These are phyloP conservation scores for Candida sithepensis DNA, from an alignment of 805 yeast species.

Conservation along the genomic window DNA sequence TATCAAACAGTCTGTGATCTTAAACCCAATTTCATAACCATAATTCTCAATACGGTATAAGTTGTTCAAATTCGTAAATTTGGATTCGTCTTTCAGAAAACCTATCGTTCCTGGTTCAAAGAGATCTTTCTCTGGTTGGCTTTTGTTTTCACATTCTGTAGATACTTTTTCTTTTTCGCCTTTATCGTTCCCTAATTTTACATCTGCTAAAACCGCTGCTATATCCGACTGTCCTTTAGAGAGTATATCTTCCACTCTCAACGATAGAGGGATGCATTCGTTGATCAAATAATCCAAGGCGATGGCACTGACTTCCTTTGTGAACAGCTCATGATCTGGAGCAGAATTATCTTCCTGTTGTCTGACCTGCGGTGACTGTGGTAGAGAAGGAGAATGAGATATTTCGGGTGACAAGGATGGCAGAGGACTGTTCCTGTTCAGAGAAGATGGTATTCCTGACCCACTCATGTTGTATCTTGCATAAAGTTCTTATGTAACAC, in stretches of 20 bases:
- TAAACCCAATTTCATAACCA: conserved; percentile 52
- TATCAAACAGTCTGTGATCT: conserved; percentile 25
- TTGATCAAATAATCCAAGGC: conserved; percentile 64
- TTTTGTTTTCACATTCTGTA: not conserved
- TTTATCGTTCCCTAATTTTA: conserved; percentile 6
- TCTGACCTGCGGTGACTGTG: not conserved
- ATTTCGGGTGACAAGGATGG: not conserved
- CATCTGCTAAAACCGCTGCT: conserved; percentile 12
- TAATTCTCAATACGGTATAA: conserved; percentile 59
- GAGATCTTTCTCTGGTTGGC: not conserved
- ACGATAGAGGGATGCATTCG: conserved; percentile 72
- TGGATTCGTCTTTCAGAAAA: conserved; percentile 32
- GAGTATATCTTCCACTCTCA: conserved; percentile 54
- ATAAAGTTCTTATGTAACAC: not conserved
- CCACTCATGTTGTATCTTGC: not conserved
- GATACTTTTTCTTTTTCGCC: not conserved
- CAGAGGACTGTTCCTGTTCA: not conserved
- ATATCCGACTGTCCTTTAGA: conserved; percentile 20
- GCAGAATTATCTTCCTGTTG: not conserved
- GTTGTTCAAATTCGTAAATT: conserved; percentile 45
- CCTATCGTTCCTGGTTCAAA: conserved; percentile 37
- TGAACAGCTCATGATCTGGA: conserved; percentile 14
- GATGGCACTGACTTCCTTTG: conserved; percentile 46
- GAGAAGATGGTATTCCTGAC: not conserved
- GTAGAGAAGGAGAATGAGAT: not conserved